Evolutionary conservation across 2,329 filamentous ascomycete species (phyloP).

Genomic region (Diaporthe capsici): DNA sequence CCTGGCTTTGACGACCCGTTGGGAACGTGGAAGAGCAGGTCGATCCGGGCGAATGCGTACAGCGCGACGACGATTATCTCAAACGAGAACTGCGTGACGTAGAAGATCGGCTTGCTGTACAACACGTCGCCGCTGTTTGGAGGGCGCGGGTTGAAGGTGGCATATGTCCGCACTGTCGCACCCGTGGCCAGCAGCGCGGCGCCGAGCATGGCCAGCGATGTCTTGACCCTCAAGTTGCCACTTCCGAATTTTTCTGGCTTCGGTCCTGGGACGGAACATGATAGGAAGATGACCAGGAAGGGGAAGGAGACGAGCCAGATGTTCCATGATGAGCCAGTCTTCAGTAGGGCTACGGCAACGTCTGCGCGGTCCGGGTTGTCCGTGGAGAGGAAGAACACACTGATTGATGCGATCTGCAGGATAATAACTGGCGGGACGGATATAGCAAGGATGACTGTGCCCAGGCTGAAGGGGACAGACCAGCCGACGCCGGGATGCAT

Average conservation of each 20-base stretch:
- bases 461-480: conserved; percentile 48
- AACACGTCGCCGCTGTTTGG: conserved; percentile 46
- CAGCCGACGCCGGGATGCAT: conserved; percentile 55
- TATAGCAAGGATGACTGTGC: conserved; percentile 45
- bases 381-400: conserved; percentile 47
- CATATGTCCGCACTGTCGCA: conserved; percentile 46
- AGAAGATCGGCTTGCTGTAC: conserved; percentile 53
- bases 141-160: conserved; percentile 46
- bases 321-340: conserved; percentile 45
- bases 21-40: conserved; percentile 50
- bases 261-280: conserved; percentile 48
- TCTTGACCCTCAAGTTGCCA: conserved; percentile 50
- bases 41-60: conserved; percentile 49
- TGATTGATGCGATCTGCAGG: conserved; percentile 50
- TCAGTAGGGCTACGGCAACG: conserved; percentile 41
- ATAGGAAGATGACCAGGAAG: conserved; percentile 45
- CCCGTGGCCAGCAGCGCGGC: conserved; percentile 43
- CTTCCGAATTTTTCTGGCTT: conserved; percentile 51
- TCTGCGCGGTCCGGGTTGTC: conserved; percentile 42
- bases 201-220: conserved; percentile 46
- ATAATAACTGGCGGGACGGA: conserved; percentile 50
- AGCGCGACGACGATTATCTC: conserved; percentile 49
- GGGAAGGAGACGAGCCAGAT: conserved; percentile 45
- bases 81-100: conserved; percentile 52
- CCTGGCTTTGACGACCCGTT: conserved; percentile 49